Percentiles rank a stretch among this genome's conserved stretches.
phyloP scores from a whole-genome alignment of 1,139 yeast species.

The Torulaspora pretoriensis region DNA sequence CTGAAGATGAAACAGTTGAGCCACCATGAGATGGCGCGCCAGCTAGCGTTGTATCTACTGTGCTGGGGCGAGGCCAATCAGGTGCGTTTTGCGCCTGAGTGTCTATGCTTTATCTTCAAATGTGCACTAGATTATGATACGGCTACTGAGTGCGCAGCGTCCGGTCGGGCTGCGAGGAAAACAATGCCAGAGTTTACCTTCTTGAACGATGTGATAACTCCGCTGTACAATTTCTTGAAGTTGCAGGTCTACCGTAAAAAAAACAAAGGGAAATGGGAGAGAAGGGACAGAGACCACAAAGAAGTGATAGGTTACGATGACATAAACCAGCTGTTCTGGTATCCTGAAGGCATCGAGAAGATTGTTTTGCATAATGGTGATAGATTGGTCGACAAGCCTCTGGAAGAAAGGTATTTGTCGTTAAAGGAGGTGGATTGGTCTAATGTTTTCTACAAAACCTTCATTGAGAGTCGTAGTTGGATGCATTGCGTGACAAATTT shows the following conservation, averaged over 20 bases:
- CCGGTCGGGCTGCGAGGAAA: neutral
- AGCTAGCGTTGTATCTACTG: conserved; percentile 62
- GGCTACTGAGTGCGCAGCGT: conserved; percentile 26
- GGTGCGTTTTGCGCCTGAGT: conserved; percentile 78
- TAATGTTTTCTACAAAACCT: conserved; percentile 64
- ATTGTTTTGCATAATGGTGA: conserved; percentile 44
- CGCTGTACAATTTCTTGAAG: conserved; percentile 60
- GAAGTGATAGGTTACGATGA: conserved; percentile 81
- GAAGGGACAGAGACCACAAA: conserved; percentile 62
- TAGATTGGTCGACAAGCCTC: conserved; percentile 44
- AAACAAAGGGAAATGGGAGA: conserved; percentile 41
- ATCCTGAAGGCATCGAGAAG: conserved; percentile 54
- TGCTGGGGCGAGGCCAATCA: conserved; percentile 93
- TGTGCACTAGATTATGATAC: conserved; percentile 67
- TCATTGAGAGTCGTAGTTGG: conserved; percentile 72
- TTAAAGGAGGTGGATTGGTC: conserved; percentile 60
- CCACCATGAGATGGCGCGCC: conserved; percentile 55
- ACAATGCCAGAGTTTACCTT: conserved; percentile 40
- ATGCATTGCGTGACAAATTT: conserved; percentile 71
- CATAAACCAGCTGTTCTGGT: conserved; percentile 82
- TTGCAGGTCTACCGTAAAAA: conserved; percentile 48
- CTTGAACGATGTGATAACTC: conserved; percentile 68
- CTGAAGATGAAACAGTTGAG: conserved; percentile 52
- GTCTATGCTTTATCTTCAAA: conserved; percentile 73
- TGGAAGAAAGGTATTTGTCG: conserved; percentile 44